Evolutionary conservation across 768 basidiomycete species (phyloP).

Genomic region (Coprinopsis marcescibilis): DNA sequence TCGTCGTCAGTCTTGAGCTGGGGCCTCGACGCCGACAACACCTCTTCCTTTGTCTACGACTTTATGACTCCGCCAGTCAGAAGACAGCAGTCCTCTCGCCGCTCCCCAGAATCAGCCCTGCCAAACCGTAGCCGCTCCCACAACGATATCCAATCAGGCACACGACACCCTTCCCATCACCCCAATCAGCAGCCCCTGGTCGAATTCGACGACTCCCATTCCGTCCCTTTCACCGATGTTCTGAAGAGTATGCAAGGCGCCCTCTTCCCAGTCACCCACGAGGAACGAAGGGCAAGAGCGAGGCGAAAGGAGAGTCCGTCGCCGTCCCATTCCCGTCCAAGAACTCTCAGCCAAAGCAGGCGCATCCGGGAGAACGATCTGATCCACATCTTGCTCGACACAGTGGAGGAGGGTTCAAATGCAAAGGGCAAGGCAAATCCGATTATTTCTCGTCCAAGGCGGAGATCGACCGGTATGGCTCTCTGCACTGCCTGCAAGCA

Average conservation of each 20-base stretch:
- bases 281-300: slow-evolving; percentile 19
- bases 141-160: slow-evolving; percentile 9
- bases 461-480: neutral
- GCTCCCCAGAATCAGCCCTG: slow-evolving; percentile 5
- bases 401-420: slow-evolving; percentile 23
- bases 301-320: slow-evolving; percentile 10
- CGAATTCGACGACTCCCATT: slow-evolving; percentile 29
- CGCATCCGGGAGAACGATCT: slow-evolving; percentile 27
- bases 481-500: slow-evolving; percentile 17
- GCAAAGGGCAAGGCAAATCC: slow-evolving; percentile 29
- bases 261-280: slow-evolving; percentile 41
- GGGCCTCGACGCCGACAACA: slow-evolving; percentile 5
- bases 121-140: neutral
- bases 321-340: slow-evolving; percentile 14
- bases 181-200: slow-evolving; percentile 16
- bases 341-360: slow-evolving; percentile 18
- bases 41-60: slow-evolving; percentile 21
- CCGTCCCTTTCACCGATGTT: slow-evolving; percentile 53
- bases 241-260: slow-evolving; percentile 52
- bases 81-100: neutral
- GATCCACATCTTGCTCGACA: slow-evolving; percentile 36
- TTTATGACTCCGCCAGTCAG: slow-evolving; percentile 20
- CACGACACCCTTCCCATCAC: slow-evolving; percentile 21
- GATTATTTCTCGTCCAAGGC: neutral
- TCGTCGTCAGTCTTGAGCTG: neutral